These are phyloP conservation scores for Flaveria brownii DNA, from an alignment of 129 eudicot species.

Conservation along the genomic window DNA sequence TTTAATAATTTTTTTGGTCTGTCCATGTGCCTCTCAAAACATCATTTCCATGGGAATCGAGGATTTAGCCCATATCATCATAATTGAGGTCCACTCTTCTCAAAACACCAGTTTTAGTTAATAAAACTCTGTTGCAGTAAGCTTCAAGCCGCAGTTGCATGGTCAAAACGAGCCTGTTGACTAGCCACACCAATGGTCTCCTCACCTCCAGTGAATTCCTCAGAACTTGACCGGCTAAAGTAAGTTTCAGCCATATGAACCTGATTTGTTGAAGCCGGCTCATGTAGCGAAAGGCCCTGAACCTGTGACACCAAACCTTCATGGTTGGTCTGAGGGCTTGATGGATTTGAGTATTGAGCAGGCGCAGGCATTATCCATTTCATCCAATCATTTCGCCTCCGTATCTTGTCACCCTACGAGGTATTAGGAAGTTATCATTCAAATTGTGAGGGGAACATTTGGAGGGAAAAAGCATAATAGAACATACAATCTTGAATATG, in stretches of 20 bases:
- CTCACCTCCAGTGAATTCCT: slow-evolving; percentile 39
- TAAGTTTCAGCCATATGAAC: slow-evolving; percentile 24
- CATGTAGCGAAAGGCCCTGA: slow-evolving; percentile 40
- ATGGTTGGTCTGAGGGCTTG: slow-evolving; percentile 46
- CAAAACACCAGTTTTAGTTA: slow-evolving; percentile 25
- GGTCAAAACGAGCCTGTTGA: slow-evolving; percentile 34
- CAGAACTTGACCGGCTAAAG: slow-evolving; percentile 41
- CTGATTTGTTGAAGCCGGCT: slow-evolving; percentile 30
- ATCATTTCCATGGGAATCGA: slow-evolving; percentile 45
- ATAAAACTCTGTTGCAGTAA: slow-evolving; percentile 17
- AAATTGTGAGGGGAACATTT: background rate
- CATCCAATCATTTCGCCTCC: slow-evolving; percentile 58
- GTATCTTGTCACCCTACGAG: slow-evolving; percentile 51
- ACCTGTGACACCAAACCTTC: slow-evolving; percentile 38
- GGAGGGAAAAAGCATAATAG: background rate
- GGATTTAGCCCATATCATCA: slow-evolving; percentile 41
- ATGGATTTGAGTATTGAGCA: slow-evolving; percentile 31
- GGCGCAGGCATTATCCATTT: slow-evolving; percentile 55
- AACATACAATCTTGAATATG: background rate
- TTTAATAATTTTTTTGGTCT: slow-evolving; percentile 25
- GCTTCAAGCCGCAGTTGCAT: slow-evolving; percentile 34
- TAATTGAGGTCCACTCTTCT: slow-evolving; percentile 31
- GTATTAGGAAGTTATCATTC: background rate
- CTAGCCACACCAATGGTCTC: slow-evolving; percentile 10
- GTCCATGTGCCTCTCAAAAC: slow-evolving; percentile 35